phyloP scores from a whole-genome alignment of 2,329 filamentous ascomycete species.

The Penicillium concentricum region DNA sequence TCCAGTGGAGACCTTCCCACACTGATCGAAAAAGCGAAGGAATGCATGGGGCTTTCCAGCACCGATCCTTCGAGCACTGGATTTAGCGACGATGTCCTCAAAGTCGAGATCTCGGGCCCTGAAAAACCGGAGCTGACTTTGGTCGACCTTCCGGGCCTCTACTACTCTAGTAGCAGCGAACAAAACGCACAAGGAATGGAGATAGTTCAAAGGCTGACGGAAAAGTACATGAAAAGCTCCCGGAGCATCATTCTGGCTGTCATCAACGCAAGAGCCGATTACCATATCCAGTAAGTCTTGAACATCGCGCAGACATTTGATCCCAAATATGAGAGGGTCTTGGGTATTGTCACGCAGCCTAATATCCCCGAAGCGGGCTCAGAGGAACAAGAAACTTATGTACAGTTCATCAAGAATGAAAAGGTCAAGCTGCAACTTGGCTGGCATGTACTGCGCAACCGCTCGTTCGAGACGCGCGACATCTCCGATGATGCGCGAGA shows the following conservation, averaged over 20 bases:
- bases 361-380: not conserved
- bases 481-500: constrained; percentile 30
- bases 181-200: constrained; percentile 39
- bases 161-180: constrained; percentile 55
- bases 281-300: not conserved
- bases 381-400: not conserved
- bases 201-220: not conserved
- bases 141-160: constrained; percentile 62
- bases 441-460: constrained; percentile 42
- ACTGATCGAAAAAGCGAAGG: not conserved
- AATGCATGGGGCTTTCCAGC: not conserved
- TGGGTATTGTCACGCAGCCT: not conserved
- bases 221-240: not conserved
- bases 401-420: not conserved
- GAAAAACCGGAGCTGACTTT: constrained; percentile 38
- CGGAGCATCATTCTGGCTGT: not conserved
- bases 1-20: not conserved
- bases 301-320: not conserved
- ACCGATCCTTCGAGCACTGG: not conserved
- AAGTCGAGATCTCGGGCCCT: not conserved
- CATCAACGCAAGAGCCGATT: not conserved
- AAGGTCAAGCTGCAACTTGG: not conserved
- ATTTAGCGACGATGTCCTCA: not conserved
- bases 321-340: not conserved
- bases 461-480: constrained; percentile 38